Percentiles rank a stretch among this genome's conserved stretches.
These are phyloP conservation scores for Allium fistulosum DNA, from an alignment of 106 monocot genomes.

Conservation along the genomic window DNA sequence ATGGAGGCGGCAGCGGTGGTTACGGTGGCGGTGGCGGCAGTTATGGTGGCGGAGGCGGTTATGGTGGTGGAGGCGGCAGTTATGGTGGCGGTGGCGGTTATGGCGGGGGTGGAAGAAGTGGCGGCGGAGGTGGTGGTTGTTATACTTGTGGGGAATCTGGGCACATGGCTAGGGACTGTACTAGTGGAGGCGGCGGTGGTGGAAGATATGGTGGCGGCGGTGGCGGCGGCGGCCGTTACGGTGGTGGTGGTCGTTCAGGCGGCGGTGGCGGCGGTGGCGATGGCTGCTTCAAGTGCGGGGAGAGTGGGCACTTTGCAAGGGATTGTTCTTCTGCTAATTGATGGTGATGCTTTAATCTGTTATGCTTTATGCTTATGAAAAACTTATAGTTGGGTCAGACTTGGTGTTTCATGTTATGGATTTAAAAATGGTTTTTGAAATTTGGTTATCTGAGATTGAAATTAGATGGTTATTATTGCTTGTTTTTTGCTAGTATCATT, in stretches of 20 bases:
- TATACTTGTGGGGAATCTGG: no score
- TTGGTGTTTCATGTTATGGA: no score
- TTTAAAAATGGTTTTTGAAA: no score
- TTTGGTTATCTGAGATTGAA: no score
- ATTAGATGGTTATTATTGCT: no score
- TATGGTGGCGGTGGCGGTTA: background rate
- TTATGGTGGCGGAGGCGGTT: background rate
- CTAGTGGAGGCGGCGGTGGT: constrained; percentile 1
- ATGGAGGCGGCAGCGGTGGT: background rate
- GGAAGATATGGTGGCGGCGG: background rate
- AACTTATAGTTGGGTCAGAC: no score
- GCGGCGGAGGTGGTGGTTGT: constrained; percentile 9
- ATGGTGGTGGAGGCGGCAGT: background rate
- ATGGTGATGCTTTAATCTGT: no score
- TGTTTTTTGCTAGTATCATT: no score
- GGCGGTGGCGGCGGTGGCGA: constrained; percentile 3
- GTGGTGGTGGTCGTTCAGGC: background rate
- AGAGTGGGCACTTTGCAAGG: constrained; percentile 31
- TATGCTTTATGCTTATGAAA: no score
- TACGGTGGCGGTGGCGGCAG: background rate
- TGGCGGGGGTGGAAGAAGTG: constrained; percentile 4
- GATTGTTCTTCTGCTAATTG: constrained; percentile 12
- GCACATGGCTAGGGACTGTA: no score
- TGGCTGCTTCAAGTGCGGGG: constrained; percentile 29
- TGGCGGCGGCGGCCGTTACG: constrained; percentile 3